phyloP scores from a whole-genome alignment of 106 monocot species.

The Hemerocallis citrina region DNA sequence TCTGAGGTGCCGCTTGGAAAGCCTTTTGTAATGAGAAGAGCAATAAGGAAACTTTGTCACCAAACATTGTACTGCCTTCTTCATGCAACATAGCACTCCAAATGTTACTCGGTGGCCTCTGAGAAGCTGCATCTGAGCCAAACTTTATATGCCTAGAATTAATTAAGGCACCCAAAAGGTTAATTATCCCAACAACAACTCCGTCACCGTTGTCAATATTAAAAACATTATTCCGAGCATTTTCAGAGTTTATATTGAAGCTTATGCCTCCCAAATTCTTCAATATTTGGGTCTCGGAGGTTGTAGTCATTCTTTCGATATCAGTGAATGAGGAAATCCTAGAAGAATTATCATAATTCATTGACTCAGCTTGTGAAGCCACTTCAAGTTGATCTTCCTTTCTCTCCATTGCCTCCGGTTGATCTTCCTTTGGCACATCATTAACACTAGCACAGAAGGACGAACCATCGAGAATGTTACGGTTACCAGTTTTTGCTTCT shows the following conservation, averaged over 20 bases:
- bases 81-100: conserved; percentile 32
- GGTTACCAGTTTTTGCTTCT: conserved; percentile 74
- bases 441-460: conserved; percentile 2
- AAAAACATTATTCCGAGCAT: conserved; percentile 77
- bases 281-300: conserved; percentile 42
- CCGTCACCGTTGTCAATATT: conserved; percentile 91
- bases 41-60: conserved; percentile 70
- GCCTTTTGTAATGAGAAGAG: conserved; percentile 90
- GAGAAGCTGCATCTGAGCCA: conserved; percentile 26
- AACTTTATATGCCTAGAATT: conserved; percentile 69
- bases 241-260: conserved; percentile 75
- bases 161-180: conserved; percentile 75
- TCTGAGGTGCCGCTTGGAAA: conserved; percentile 71
- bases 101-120: conserved; percentile 21
- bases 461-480: conserved; percentile 32
- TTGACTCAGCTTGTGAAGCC: conserved; percentile 13
- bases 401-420: conserved; percentile 17
- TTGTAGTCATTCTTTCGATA: conserved; percentile 40
- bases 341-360: conserved; percentile 10
- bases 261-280: conserved; percentile 65
- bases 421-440: conserved; percentile 1
- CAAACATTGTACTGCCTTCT: conserved; percentile 67
- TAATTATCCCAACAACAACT: conserved; percentile 85
- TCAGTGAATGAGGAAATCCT: conserved; percentile 11
- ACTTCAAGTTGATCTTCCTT: conserved; percentile 19